phyloP scores from a whole-genome alignment of 164 flowering plant species.

The Warburgia ugandensis region DNA sequence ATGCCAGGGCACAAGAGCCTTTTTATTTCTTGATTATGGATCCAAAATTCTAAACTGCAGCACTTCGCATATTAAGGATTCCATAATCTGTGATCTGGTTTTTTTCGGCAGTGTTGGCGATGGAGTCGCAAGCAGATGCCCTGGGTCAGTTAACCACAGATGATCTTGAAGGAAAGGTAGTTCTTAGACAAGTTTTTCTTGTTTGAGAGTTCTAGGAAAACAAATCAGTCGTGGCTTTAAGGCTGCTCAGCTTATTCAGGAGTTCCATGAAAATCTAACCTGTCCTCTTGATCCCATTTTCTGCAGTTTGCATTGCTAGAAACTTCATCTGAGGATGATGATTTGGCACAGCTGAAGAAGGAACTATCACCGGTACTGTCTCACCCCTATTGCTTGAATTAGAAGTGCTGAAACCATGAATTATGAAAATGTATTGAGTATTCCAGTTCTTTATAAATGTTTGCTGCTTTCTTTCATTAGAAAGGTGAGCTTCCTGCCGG shows the following conservation, averaged over 20 bases:
- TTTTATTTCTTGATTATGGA: too few relatives aligned
- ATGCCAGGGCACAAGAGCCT: too few relatives aligned
- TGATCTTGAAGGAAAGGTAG: slow-evolving; percentile 94
- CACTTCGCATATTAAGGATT: too few relatives aligned
- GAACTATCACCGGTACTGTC: slow-evolving; percentile 61
- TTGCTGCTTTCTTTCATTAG: slow-evolving; percentile 20
- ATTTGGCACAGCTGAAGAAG: slow-evolving; percentile 70
- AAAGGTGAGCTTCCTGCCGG: slow-evolving; percentile 95
- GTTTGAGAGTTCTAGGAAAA: neutral
- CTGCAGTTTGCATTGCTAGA: slow-evolving; percentile 88
- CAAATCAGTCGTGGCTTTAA: neutral
- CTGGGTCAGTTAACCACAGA: slow-evolving; percentile 71
- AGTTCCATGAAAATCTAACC: neutral
- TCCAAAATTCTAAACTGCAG: too few relatives aligned
- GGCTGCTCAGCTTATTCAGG: neutral
- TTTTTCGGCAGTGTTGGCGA: slow-evolving; percentile 54
- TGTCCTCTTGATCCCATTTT: neutral
- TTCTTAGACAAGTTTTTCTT: neutral
- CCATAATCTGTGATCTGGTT: neutral
- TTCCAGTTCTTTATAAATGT: neutral
- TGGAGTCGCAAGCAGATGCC: slow-evolving; percentile 98
- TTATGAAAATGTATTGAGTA: neutral
- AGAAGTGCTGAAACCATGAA: neutral
- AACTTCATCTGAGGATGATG: slow-evolving; percentile 86
- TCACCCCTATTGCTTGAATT: neutral